A percentile compares a stretch with the other conserved stretches of the same genome.
These are phyloP conservation scores for Salvia hispanica DNA, from an alignment of 257 asterid genomes.

Conservation along the genomic window DNA sequence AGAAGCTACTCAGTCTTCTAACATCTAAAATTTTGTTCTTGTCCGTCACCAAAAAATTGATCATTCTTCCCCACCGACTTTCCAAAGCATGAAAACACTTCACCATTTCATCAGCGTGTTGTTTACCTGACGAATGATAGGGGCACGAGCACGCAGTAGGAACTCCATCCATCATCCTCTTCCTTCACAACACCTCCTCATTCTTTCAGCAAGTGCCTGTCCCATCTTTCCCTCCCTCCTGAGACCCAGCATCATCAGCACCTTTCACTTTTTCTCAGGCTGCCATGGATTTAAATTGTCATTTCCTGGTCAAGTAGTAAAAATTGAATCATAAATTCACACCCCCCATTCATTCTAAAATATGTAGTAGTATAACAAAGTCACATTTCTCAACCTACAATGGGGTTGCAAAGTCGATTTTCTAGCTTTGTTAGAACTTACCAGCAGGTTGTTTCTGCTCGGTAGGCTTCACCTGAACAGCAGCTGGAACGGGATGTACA, in stretches of 20 bases:
- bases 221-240: constrained; percentile 17
- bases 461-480: constrained; percentile 69
- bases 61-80: constrained; percentile 20
- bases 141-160: constrained; percentile 26
- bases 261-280: constrained; percentile 88
- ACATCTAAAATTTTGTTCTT: constrained; percentile 25
- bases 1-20: constrained; percentile 35
- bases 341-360: constrained; percentile 24
- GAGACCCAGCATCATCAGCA: constrained; percentile 5
- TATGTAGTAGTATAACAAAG: not conserved
- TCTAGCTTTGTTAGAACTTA: constrained; percentile 34
- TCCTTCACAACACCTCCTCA: constrained; percentile 15
- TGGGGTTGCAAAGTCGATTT: constrained; percentile 13
- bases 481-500: constrained; percentile 67
- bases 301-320: constrained; percentile 63
- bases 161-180: constrained; percentile 19
- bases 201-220: constrained; percentile 19
- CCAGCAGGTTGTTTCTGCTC: constrained; percentile 94
- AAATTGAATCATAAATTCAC: constrained; percentile 38
- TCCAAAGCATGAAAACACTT: constrained; percentile 27
- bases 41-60: constrained; percentile 36
- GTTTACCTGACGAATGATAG: constrained; percentile 25
- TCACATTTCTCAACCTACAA: constrained; percentile 8
- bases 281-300: constrained; percentile 86
- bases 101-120: constrained; percentile 24